Evolutionary conservation across 768 basidiomycete species (phyloP).

Genomic region (Paxillus involutus): DNA sequence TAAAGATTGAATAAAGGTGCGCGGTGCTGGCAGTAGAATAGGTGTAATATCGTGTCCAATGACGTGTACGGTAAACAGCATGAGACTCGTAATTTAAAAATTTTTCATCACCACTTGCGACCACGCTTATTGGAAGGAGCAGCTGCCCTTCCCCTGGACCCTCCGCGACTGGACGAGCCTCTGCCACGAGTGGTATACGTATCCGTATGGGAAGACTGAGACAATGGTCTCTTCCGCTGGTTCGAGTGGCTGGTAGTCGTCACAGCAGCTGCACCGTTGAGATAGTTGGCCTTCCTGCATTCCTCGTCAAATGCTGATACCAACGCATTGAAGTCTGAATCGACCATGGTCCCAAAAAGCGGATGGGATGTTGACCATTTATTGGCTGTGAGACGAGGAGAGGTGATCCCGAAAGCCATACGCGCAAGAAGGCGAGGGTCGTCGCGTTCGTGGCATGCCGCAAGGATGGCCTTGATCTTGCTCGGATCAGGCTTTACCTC

Average conservation of each 20-base stretch:
- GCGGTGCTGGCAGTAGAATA: not conserved
- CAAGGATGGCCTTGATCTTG: constrained; percentile 37
- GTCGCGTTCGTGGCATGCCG: constrained; percentile 45
- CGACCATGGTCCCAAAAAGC: constrained; percentile 45
- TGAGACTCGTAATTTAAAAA: not conserved
- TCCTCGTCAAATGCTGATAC: constrained; percentile 42
- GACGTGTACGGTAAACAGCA: too few relatives aligned
- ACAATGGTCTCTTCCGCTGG: constrained; percentile 9
- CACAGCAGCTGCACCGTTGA: constrained; percentile 2
- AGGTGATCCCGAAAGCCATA: constrained; percentile 50
- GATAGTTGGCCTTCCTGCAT: constrained; percentile 38
- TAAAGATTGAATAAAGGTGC: too few relatives aligned
- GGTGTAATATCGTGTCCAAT: too few relatives aligned
- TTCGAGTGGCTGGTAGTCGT: constrained; percentile 1
- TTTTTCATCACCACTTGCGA: not conserved
- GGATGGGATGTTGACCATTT: constrained; percentile 42
- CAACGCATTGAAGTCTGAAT: constrained; percentile 39
- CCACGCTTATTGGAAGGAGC: constrained; percentile 4
- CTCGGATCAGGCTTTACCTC: constrained; percentile 23
- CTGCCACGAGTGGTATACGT: not conserved
- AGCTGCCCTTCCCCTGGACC: not conserved
- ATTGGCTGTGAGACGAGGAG: constrained; percentile 41
- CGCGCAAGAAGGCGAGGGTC: constrained; percentile 50
- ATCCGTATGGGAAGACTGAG: constrained; percentile 1
- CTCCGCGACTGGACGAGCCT: not conserved